A percentile compares a stretch with the other conserved stretches of the same genome.
Conservation (phyloP, 129 eudicot species). For the Flaveria brownii region DNA sequence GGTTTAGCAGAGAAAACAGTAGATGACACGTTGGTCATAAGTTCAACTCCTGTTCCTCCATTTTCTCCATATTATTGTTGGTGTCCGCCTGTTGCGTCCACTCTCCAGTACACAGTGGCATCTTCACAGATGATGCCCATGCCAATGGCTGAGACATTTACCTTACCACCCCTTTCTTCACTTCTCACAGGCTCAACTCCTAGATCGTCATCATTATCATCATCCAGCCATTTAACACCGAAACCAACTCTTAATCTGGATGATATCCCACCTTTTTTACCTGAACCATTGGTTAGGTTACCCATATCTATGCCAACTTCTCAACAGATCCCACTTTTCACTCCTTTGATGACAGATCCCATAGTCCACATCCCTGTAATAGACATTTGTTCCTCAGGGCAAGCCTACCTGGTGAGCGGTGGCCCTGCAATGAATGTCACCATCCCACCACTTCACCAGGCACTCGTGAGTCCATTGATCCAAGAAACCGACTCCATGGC, state of each 20-base stretch:
- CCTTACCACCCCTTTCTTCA: constrained; percentile 73
- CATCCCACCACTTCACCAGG: constrained; percentile 51
- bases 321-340: constrained; percentile 65
- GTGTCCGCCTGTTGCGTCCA: constrained; percentile 78
- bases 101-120: constrained; percentile 48
- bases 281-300: constrained; percentile 55
- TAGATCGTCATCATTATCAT: constrained; percentile 43
- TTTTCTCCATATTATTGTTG: constrained; percentile 84
- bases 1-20: constrained; percentile 36
- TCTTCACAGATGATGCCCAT: constrained; percentile 45
- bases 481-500: constrained; percentile 54
- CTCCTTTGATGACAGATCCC: constrained; percentile 79
- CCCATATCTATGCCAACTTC: constrained; percentile 38
- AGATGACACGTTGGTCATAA: constrained; percentile 23
- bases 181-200: constrained; percentile 46
- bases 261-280: constrained; percentile 59
- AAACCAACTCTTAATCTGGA: constrained; percentile 49
- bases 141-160: constrained; percentile 48
- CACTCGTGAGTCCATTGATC: constrained; percentile 49
- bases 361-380: constrained; percentile 86
- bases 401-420: constrained; percentile 75
- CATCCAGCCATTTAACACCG: constrained; percentile 46
- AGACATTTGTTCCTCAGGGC: constrained; percentile 83
- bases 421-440: constrained; percentile 62
- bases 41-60: constrained; percentile 37